Evolutionary conservation across 495 filamentous ascomycete species (phyloP), one percentile per base, ranked within the genome.

Genomic region (Apodospora peruviana): DNA sequence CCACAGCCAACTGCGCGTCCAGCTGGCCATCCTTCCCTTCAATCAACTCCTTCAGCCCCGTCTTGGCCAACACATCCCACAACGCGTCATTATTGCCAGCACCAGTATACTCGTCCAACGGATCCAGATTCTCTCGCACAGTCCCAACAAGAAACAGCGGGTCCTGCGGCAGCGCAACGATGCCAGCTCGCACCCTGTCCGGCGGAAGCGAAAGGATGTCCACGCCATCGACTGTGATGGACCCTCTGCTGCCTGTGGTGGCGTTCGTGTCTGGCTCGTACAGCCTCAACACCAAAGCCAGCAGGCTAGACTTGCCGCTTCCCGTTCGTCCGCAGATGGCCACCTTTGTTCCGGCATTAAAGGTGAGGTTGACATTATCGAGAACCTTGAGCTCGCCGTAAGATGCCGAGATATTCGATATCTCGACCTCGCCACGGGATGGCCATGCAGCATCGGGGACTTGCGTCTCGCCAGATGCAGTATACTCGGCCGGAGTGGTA

Each of bases 281-380:
- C 45, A 96, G 88, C 36, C 91, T 82, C 74, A 96, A 94, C 11
- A 96, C 74, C 18, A 89, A 81, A 56, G 95, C 74, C 2, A 91
- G 90, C 44, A 96, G 73, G 2, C 87, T 93, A 54, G 87, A 91
- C 70, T 96, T 96, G 55, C 90, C 90, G 23, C 53, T 57, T 10
- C 60, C 60, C 2, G 51, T 53, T n/a, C 50, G 49, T 9, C 58
- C 52, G 50, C 52, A 44, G 11, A 59, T 45, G 16, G 56, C 56
- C 8, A 59, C 23, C 27, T 56, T 59, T 2, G 34, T 24, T 2
- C 56, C 52, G 2, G 56, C 29, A 8, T 24, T 16, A 32, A 59
- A 52, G 16, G n/a, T 19, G 9, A 59, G 43, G 20, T 35, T 52
- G 41, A 27, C 40, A 61, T 21, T 69, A 68, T 4, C 58, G 58